These are phyloP conservation scores for Echites panduratus DNA, from an alignment of 257 asterid genomes.

Conservation along the genomic window DNA sequence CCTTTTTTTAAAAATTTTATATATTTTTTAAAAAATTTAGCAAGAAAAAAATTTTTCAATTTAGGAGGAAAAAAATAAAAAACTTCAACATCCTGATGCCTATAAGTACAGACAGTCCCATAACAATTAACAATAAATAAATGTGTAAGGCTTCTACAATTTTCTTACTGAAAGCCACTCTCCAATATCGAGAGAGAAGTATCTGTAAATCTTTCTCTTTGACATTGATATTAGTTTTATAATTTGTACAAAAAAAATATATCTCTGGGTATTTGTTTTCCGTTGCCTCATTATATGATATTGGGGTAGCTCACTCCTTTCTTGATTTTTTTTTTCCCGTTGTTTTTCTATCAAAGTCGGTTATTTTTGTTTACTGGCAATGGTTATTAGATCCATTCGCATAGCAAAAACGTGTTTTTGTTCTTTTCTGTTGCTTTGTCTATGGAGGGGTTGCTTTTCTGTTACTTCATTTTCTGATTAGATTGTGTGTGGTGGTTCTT, in stretches of 20 bases:
- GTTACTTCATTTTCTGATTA: constrained; percentile 12
- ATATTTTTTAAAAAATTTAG: not conserved
- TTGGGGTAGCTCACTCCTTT: constrained; percentile 21
- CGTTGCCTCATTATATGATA: constrained; percentile 11
- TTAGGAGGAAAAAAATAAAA: not conserved
- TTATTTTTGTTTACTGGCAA: constrained; percentile 26
- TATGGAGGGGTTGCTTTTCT: constrained; percentile 14
- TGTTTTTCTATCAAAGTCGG: constrained; percentile 17
- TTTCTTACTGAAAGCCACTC: constrained; percentile 12
- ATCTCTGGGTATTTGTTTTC: constrained; percentile 18
- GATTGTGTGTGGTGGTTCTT: constrained; percentile 10
- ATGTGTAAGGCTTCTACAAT: constrained; percentile 5
- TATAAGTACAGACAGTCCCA: constrained; percentile 11
- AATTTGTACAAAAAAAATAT: constrained; percentile 1
- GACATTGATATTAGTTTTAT: constrained; percentile 16
- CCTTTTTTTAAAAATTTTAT: constrained; percentile 8
- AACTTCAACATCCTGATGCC: constrained; percentile 4
- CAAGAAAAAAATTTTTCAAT: not conserved
- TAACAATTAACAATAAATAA: not conserved
- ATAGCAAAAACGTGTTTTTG: constrained; percentile 21
- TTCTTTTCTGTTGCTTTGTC: constrained; percentile 13
- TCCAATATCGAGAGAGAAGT: constrained; percentile 4
- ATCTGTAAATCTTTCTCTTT: constrained; percentile 1
- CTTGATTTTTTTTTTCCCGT: constrained; percentile 1
- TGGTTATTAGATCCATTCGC: constrained; percentile 36